Evolutionary conservation across 768 basidiomycete genomes (phyloP).

Genomic region (Russula griseocarnosa): DNA sequence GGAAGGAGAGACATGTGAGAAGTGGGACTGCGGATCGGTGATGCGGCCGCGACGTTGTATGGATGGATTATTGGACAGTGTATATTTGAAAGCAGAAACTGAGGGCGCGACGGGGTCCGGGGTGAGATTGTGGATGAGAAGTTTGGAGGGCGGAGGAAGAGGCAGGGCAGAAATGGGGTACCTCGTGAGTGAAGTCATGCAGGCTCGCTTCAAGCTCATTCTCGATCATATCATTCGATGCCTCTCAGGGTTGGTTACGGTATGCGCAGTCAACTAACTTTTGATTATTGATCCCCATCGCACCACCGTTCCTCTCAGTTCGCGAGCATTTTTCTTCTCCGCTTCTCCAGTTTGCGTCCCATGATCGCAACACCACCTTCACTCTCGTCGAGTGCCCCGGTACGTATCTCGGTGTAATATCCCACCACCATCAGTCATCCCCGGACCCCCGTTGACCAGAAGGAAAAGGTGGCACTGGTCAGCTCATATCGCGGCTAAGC

Average conservation of each 20-base stretch:
- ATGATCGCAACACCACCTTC: conserved; percentile 68
- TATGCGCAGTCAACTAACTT: conserved; percentile 12
- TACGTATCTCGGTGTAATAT: conserved; percentile 34
- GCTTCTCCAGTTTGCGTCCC: conserved; percentile 75
- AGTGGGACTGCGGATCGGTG: conserved; percentile 57
- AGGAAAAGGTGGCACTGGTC: conserved; percentile 75
- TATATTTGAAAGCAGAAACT: conserved; percentile 47
- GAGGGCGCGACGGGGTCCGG: conserved; percentile 57
- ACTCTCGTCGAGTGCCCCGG: conserved; percentile 87
- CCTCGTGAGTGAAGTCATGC: conserved; percentile 27
- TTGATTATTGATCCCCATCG: not conserved
- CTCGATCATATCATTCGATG: conserved; percentile 14
- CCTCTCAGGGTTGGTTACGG: conserved; percentile 33
- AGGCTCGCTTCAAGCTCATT: not conserved
- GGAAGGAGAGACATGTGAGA: conserved; percentile 82
- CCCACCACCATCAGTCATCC: not conserved
- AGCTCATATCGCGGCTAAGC: conserved; percentile 69
- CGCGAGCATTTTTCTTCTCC: conserved; percentile 92
- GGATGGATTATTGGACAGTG: conserved; percentile 54
- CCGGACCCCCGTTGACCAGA: not conserved
- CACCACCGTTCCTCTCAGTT: conserved; percentile 49
- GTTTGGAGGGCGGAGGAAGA: conserved; percentile 42
- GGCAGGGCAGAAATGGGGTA: conserved; percentile 53
- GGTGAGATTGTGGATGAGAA: conserved; percentile 46
- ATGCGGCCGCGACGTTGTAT: conserved; percentile 67